Evolutionary conservation across 2,329 filamentous ascomycete genomes (phyloP).

Genomic region (Cytospora chrysosperma): DNA sequence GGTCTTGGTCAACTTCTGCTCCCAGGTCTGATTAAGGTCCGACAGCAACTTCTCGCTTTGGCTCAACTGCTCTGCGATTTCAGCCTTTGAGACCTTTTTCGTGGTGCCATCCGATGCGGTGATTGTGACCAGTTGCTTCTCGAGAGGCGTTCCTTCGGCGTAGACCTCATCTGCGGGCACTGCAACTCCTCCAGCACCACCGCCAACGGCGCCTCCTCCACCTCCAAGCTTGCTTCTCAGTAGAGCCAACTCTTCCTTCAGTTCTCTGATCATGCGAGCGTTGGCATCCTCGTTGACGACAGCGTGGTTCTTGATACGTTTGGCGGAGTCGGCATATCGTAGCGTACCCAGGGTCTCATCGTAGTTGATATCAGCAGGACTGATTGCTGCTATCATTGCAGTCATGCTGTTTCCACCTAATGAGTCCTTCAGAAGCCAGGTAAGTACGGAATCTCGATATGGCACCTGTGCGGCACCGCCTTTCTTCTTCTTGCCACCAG

Average conservation of each 20-base stretch:
- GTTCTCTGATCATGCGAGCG: constrained; percentile 95
- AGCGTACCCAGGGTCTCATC: constrained; percentile 96
- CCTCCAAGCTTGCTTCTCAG: constrained; percentile 79
- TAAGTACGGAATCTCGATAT: constrained; percentile 94
- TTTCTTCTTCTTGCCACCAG: constrained; percentile 79
- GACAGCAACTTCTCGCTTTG: constrained; percentile 96
- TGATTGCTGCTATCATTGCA: constrained; percentile 99
- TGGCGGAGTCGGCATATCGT: constrained; percentile 94
- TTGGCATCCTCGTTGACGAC: constrained; percentile 99
- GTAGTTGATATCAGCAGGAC: constrained; percentile 97
- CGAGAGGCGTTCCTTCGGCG: constrained; percentile 84
- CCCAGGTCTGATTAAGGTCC: constrained; percentile 98
- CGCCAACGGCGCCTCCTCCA: constrained; percentile 39
- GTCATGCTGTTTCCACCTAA: constrained; percentile 98
- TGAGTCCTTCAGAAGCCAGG: constrained; percentile 96
- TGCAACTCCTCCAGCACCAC: constrained; percentile 41
- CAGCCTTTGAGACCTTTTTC: constrained; percentile 96
- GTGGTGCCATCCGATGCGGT: constrained; percentile 79
- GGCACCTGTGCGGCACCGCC: constrained; percentile 76
- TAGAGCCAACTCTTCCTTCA: constrained; percentile 90
- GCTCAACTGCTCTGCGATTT: constrained; percentile 93
- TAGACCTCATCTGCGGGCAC: constrained; percentile 77
- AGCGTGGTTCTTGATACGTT: constrained; percentile 99
- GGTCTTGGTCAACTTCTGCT: constrained; percentile 91
- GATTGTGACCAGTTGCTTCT: constrained; percentile 96